Percentiles rank a stretch among this genome's conserved stretches.
Conservation (phyloP, 2,329 filamentous ascomycete genomes). For the Ophiostoma perfectum region DNA sequence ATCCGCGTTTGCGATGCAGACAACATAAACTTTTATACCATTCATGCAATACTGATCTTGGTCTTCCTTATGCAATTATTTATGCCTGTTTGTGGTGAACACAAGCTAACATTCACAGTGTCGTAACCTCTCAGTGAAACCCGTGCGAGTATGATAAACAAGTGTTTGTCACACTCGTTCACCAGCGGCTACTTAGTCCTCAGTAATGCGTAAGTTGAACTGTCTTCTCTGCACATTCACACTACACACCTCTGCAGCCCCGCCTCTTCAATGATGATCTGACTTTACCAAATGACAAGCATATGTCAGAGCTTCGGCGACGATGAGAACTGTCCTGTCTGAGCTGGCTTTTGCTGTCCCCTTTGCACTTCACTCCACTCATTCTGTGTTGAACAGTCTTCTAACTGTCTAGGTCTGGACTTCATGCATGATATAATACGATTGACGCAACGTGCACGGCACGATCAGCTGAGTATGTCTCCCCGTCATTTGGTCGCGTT, state of each 20-base stretch:
- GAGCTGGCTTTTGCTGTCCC: conserved; percentile 28
- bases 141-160: background rate
- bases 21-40: conserved; percentile 58
- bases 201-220: background rate
- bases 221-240: conserved; percentile 16
- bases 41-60: conserved; percentile 56
- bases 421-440: background rate
- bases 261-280: conserved; percentile 64
- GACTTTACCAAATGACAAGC: conserved; percentile 82
- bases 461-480: conserved; percentile 11
- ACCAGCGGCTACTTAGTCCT: too few relatives aligned
- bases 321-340: conserved; percentile 47
- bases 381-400: background rate
- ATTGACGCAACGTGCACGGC: background rate
- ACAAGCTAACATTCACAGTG: conserved; percentile 21
- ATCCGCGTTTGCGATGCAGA: conserved; percentile 68
- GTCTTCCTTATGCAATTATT: conserved; percentile 22
- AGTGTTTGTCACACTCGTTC: background rate
- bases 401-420: conserved; percentile 3
- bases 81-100: conserved; percentile 24
- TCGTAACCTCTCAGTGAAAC: background rate
- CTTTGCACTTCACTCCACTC: background rate
- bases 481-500: conserved; percentile 25
- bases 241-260: conserved; percentile 15
- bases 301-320: conserved; percentile 80